These are phyloP conservation scores for Ophiostoma sp. DNA, from an alignment of 2,329 filamentous ascomycete species.

Conservation along the genomic window DNA sequence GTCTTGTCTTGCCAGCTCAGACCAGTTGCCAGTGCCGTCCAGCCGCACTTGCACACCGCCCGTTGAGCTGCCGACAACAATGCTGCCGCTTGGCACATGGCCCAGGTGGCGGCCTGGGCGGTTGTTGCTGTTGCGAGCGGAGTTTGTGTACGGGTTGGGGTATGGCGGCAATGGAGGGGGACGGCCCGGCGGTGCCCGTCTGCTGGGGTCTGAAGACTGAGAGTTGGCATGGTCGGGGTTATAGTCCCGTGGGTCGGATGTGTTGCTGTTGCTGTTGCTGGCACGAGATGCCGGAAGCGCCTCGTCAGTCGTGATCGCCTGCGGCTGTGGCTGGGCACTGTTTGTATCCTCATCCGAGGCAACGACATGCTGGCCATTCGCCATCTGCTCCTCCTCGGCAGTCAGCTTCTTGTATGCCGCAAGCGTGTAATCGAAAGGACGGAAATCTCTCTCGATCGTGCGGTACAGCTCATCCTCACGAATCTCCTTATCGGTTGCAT, in stretches of 20 bases:
- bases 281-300: constrained; percentile 44
- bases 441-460: constrained; percentile 91
- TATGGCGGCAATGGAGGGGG: constrained; percentile 48
- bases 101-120: constrained; percentile 30
- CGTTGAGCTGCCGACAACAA: constrained; percentile 71
- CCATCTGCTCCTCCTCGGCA: constrained; percentile 32
- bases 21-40: constrained; percentile 81
- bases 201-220: constrained; percentile 31
- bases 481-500: constrained; percentile 93
- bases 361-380: constrained; percentile 21
- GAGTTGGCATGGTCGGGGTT: background rate
- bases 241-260: constrained; percentile 5
- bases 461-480: constrained; percentile 90
- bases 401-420: constrained; percentile 68
- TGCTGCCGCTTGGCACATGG: constrained; percentile 58
- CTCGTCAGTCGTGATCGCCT: constrained; percentile 55
- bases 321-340: constrained; percentile 35
- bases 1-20: constrained; percentile 82
- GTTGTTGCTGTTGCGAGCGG: constrained; percentile 28
- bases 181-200: constrained; percentile 35
- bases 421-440: constrained; percentile 91
- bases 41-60: constrained; percentile 90
- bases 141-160: constrained; percentile 47
- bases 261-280: constrained; percentile 29
- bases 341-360: background rate